A percentile compares a stretch with the other conserved stretches of the same genome.
Evolutionary conservation across 75 land plant species (phyloP).

Genomic region (Sequoia sempervirens): DNA sequence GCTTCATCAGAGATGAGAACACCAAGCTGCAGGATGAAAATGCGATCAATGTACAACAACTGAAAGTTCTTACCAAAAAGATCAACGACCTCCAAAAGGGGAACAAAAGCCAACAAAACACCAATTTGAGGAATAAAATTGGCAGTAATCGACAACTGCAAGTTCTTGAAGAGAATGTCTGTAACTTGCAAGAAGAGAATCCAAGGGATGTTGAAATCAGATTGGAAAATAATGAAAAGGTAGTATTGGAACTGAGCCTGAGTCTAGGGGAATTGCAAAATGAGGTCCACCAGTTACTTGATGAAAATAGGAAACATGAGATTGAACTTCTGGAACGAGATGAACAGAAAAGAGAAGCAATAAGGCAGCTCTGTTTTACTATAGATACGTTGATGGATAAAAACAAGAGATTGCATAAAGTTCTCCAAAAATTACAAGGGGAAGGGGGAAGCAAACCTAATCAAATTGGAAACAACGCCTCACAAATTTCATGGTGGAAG

Average conservation of each 20-base stretch:
- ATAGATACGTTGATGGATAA: no score
- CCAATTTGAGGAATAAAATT: background rate
- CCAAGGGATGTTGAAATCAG: background rate
- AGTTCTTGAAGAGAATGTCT: background rate
- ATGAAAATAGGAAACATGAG: slow-evolving; percentile 19
- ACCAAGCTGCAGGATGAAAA: background rate
- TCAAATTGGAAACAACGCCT: no score
- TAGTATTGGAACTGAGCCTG: background rate
- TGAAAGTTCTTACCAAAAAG: background rate
- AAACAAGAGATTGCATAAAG: no score
- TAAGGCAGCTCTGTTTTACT: background rate
- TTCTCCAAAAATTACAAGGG: no score
- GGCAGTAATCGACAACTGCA: background rate
- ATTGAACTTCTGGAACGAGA: slow-evolving; percentile 28
- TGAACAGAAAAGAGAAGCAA: slow-evolving; percentile 56
- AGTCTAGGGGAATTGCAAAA: background rate
- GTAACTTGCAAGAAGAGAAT: background rate
- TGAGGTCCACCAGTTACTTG: background rate
- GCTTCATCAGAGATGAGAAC: background rate
- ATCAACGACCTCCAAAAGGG: background rate
- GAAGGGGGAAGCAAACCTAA: no score
- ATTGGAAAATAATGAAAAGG: background rate
- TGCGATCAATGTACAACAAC: background rate
- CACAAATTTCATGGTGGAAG: no score
- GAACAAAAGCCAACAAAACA: background rate